phyloP scores from a whole-genome alignment of 2,329 filamentous ascomycete species.

The Ceratocystis cacaofunesta region DNA sequence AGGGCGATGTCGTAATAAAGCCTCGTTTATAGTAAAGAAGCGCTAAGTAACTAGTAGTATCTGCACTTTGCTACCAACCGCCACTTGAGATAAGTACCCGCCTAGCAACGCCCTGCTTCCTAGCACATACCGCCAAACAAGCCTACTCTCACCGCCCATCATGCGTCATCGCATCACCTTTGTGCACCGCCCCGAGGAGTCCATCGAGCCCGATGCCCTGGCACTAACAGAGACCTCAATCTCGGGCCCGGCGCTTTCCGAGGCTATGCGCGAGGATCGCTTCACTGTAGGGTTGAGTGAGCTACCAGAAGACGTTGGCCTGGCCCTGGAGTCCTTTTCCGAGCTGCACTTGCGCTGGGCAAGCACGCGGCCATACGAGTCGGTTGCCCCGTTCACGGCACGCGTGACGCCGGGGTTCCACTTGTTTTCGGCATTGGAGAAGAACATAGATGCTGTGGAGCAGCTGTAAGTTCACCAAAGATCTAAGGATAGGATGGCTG shows the following conservation, averaged over 20 bases:
- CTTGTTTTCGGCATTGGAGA: conserved; percentile 47
- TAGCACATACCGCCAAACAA: neutral
- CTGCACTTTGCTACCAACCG: too few species aligned
- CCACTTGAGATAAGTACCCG: neutral
- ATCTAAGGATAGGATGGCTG: too few species aligned
- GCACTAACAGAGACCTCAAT: conserved; percentile 42
- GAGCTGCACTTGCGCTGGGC: conserved; percentile 71
- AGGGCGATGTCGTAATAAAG: neutral
- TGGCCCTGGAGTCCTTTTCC: conserved; percentile 47
- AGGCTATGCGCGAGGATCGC: conserved; percentile 63
- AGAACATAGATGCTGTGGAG: neutral
- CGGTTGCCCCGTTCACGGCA: conserved; percentile 56
- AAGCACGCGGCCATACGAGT: conserved; percentile 40
- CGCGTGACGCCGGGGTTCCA: conserved; percentile 69
- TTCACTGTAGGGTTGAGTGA: conserved; percentile 60
- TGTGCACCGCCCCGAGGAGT: conserved; percentile 48
- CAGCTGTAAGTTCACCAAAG: neutral
- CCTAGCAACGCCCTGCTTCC: neutral
- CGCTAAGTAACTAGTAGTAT: neutral
- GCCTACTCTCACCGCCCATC: conserved; percentile 17
- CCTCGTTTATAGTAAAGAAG: neutral
- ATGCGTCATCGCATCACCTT: conserved; percentile 77
- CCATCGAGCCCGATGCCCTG: conserved; percentile 50
- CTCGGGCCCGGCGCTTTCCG: conserved; percentile 35
- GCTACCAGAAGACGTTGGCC: conserved; percentile 51